Percentiles rank a stretch among this genome's conserved stretches.
Conservation (phyloP, 2,329 filamentous ascomycete species). For the Paecilomyces sp. region DNA sequence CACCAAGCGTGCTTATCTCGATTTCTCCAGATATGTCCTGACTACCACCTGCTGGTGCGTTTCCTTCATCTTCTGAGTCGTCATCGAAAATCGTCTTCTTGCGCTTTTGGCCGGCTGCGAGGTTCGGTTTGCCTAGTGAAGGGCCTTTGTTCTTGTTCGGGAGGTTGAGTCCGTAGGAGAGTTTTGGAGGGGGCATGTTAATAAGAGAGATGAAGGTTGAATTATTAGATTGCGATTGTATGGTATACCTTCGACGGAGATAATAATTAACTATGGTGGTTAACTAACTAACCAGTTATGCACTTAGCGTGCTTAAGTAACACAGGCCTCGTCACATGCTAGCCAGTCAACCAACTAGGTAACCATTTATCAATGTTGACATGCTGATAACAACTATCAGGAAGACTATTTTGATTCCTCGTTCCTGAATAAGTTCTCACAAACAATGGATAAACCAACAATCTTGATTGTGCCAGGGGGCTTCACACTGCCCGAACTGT, state of each 20-base stretch:
- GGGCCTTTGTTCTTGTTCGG: constrained; percentile 24
- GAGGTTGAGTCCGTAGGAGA: constrained; percentile 38
- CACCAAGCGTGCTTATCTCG: constrained; percentile 34
- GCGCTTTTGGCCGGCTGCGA: constrained; percentile 34
- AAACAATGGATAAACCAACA: not conserved
- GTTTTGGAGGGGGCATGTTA: constrained; percentile 22
- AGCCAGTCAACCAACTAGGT: no score
- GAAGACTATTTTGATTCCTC: not conserved
- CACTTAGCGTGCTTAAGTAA: no score
- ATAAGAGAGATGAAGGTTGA: no score
- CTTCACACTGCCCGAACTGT: not conserved
- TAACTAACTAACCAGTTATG: no score
- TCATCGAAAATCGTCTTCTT: constrained; percentile 42
- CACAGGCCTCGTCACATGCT: no score
- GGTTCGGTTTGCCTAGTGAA: constrained; percentile 18
- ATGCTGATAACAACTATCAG: no score
- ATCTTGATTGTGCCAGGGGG: not conserved
- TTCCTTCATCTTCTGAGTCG: constrained; percentile 32
- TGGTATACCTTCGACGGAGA: no score
- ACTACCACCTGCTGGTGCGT: constrained; percentile 9
- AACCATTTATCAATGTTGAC: no score
- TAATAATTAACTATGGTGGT: no score
- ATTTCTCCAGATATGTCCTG: constrained; percentile 12
- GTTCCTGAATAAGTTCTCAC: not conserved
- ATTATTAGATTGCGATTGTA: no score